Evolutionary conservation across 1,284 basidiomycete genomes (phyloP), one percentile per base, ranked within the genome.

Genomic region (Clitocybe nebularis): DNA sequence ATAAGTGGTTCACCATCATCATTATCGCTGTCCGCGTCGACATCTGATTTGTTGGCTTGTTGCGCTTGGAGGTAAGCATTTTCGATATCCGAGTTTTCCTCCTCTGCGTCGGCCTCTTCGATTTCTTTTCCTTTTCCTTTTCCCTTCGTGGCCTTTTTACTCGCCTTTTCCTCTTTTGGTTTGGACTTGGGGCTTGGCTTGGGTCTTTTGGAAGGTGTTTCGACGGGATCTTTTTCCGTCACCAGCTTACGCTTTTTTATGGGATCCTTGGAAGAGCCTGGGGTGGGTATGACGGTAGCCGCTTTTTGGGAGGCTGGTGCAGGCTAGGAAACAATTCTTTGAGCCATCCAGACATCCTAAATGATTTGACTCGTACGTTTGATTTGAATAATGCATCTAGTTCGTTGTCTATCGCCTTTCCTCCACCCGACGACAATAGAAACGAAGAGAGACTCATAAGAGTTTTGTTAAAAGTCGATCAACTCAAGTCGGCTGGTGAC

Each of bases 331-430:
- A 24, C 23, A 46, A 32, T 24, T 21, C 3, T 13, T 40, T 29
- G 41, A 10, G 13, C 14, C 19, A 30, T 2, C 28, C 11, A 25
- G n/a, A 9, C 8, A 21, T 23, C 23, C 11, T 20, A 25, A 43
- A 21, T 47, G n/a, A 21, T 24, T 29, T 23, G 19, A 33, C 13
- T 37, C 52, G 43, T 44, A 68, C 66, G 43, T 60, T 60, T 22
- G 54, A 25, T 28, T 64, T 65, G 50, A 72, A 72, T n/a, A 72
- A 47, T 4, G 58, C 57, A 52, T 71, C 66, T n/a, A 72, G 61
- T 46, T 70, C 69, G 20, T 47, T 52, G 41, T 72, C 69, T 10
- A 69, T 52, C 1, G 48, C 49, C 13, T 58, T 55, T 9, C 44
- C 41, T 3, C 40, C 47, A 5, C 40, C 42, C 8, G 36, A 41